Base-by-base conservation (phyloP, 805 yeast genomes). In the Schwanniomyces vanrijiae region DNA sequence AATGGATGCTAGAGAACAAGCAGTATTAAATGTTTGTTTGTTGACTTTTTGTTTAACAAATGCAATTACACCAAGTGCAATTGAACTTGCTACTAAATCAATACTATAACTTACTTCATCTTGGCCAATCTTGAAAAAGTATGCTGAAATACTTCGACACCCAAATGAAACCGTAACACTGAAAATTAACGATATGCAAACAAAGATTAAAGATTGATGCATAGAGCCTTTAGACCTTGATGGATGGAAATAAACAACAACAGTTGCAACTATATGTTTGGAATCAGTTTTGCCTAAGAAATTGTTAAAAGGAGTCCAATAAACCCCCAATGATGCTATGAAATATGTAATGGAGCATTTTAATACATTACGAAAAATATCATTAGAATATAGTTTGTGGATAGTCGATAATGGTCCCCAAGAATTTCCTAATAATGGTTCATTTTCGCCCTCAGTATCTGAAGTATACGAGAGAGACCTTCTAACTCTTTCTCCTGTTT, bases 221-320 rank as follows among this genome's bases (percentile, higher is more conserved):
- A 88, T 88, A 16, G 88, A 80, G 0, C 96, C 96, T 47, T 80
- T 78, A 0, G 94, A 77, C 42, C 96, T 65, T 1, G 91, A 78
- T 0, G 96, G 90, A 59, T 88, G 94, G 70, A 89, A 88, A 63
- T 89, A 89, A 2, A 88, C 94, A 1, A 88, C 86, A 8, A 85
- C 85, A 0, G 96, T 89, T 33, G 95, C 90, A 2, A 86, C 83
- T 52, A 87, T 77, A 68, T 88, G 96, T 61, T 88, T 88, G 9
- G 86, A 81, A 64, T 86, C 91, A 21, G 87, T 75, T 29, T 66
- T 61, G 0, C 95, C 95, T 37, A 87, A 60, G 2, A 81, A 49
- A 14, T 63, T 55, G 9, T 83, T 74, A 40, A 83, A 66, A 0
- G 77, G 67, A 1, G 74, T 58, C 54, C 75, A 75, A 61, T 84